These are phyloP conservation scores for Arabis alpina DNA, from an alignment of 345 rosid genomes.

Conservation along the genomic window DNA sequence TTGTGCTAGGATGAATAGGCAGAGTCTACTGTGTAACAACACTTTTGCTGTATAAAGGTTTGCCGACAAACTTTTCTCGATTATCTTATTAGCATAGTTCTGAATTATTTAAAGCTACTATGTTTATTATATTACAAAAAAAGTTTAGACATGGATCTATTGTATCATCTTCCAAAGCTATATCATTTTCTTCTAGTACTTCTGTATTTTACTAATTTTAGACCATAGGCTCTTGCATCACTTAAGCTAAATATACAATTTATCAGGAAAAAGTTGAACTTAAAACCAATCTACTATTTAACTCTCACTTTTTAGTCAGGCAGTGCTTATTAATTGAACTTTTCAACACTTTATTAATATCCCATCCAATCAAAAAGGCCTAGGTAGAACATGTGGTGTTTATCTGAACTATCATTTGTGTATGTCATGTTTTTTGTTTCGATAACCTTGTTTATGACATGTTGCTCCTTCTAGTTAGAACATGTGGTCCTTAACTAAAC, in stretches of 20 bases:
- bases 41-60: constrained; percentile 35
- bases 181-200: constrained; percentile 18
- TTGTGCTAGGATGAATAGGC: constrained; percentile 40
- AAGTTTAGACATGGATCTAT: constrained; percentile 25
- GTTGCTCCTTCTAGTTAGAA: constrained; percentile 24
- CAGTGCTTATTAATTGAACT: neutral
- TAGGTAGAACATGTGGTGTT: constrained; percentile 8
- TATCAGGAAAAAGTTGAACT: neutral
- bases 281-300: constrained; percentile 13
- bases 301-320: neutral
- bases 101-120: constrained; percentile 16
- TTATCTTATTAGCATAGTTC: constrained; percentile 13
- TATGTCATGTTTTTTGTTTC: constrained; percentile 31
- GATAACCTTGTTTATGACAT: constrained; percentile 38
- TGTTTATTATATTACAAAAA: constrained; percentile 22
- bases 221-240: constrained; percentile 1
- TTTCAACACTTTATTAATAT: constrained; percentile 11
- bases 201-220: constrained; percentile 6
- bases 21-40: constrained; percentile 32
- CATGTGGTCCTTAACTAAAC: constrained; percentile 24
- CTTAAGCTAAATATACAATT: neutral
- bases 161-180: constrained; percentile 32
- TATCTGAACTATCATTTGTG: constrained; percentile 30
- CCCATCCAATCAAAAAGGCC: constrained; percentile 31
- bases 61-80: constrained; percentile 17